These are phyloP conservation scores for Mesembryanthemum crystallinum DNA, from an alignment of 148 eudicot species.

Conservation along the genomic window DNA sequence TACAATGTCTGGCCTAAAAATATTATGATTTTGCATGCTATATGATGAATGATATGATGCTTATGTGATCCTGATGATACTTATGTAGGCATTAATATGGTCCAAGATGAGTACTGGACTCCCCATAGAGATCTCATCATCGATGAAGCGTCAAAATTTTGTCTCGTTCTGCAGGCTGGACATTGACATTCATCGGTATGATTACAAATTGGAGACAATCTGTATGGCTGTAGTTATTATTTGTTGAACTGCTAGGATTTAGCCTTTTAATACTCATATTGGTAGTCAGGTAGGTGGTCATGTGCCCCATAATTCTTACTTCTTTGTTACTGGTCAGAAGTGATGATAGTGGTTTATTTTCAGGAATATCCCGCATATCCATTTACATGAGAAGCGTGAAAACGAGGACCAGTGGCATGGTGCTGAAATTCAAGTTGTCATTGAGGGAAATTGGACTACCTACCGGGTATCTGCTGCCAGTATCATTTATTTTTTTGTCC, in stretches of 20 bases:
- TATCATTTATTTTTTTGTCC: slow-evolving; percentile 2
- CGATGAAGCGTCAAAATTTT: slow-evolving; percentile 77
- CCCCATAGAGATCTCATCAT: slow-evolving; percentile 92
- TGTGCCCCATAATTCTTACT: not conserved
- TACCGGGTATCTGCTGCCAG: slow-evolving; percentile 64
- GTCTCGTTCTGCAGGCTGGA: slow-evolving; percentile 88
- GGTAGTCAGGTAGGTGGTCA: not conserved
- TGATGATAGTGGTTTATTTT: slow-evolving; percentile 14
- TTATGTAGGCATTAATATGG: slow-evolving; percentile 90
- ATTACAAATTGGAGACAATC: slow-evolving; percentile 1
- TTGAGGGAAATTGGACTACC: slow-evolving; percentile 99
- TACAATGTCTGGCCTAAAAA: not conserved
- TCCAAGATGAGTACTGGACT: slow-evolving; percentile 99
- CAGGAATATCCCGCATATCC: slow-evolving; percentile 93
- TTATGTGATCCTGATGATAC: not conserved
- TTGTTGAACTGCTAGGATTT: not conserved
- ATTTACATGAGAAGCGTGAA: slow-evolving; percentile 84
- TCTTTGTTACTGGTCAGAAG: slow-evolving; percentile 9
- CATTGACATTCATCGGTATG: slow-evolving; percentile 90
- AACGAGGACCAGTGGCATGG: slow-evolving; percentile 88
- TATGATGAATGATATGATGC: not conserved
- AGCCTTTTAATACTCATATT: not conserved
- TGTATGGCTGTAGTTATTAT: slow-evolving; percentile 9
- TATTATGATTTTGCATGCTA: not conserved
- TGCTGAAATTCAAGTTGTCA: slow-evolving; percentile 98